Percentiles rank a stretch among this genome's conserved stretches.
phyloP scores from a whole-genome alignment of 2,329 filamentous ascomycete genomes.

The Fusarium sp. region DNA sequence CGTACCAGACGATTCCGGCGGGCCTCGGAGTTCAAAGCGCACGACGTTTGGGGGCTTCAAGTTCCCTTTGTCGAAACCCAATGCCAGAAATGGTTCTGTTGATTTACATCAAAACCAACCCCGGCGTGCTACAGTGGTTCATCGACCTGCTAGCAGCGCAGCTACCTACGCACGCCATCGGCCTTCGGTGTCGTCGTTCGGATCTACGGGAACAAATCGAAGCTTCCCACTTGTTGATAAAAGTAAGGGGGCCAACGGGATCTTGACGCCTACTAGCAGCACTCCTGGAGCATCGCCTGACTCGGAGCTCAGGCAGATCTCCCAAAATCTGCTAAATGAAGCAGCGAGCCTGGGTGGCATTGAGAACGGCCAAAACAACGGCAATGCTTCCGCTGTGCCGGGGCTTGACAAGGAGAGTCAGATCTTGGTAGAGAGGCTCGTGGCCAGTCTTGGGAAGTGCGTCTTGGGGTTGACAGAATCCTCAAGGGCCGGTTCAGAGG shows the following conservation, averaged over 20 bases:
- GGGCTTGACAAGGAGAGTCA: constrained; percentile 68
- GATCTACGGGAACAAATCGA: constrained; percentile 70
- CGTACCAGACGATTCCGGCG: constrained; percentile 41
- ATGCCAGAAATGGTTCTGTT: constrained; percentile 45
- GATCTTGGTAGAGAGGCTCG: constrained; percentile 69
- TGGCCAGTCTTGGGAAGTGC: constrained; percentile 71
- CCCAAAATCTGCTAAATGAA: constrained; percentile 63
- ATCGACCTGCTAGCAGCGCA: constrained; percentile 53
- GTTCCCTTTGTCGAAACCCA: constrained; percentile 38
- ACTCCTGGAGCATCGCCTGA: constrained; percentile 64
- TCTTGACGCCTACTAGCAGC: constrained; percentile 54
- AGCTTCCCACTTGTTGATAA: constrained; percentile 73
- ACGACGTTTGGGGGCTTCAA: constrained; percentile 47
- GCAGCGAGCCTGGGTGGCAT: constrained; percentile 59
- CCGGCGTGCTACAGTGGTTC: constrained; percentile 56
- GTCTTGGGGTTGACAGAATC: constrained; percentile 70
- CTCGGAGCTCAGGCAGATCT: constrained; percentile 61
- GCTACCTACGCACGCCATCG: constrained; percentile 46
- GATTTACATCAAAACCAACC: constrained; percentile 39
- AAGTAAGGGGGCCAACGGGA: constrained; percentile 60
- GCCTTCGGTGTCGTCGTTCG: constrained; percentile 69
- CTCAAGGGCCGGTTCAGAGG: constrained; percentile 67
- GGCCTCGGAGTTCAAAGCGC: constrained; percentile 41
- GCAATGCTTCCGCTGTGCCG: constrained; percentile 59
- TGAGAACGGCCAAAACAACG: constrained; percentile 45